Evolutionary conservation across 108 stramenopile species (phyloP), one percentile per base, ranked within the genome.

Genomic region (Discostella stelligeroides): DNA sequence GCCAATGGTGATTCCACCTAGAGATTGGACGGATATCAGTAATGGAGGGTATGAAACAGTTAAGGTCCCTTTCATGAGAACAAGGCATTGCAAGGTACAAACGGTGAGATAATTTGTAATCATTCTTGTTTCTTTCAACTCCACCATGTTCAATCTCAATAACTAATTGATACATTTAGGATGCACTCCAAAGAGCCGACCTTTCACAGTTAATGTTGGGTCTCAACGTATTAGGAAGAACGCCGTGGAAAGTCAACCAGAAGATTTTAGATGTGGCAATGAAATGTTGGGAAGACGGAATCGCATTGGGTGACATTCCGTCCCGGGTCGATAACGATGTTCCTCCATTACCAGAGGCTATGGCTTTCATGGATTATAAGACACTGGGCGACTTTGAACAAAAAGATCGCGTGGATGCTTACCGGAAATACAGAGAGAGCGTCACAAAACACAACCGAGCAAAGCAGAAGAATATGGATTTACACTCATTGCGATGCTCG

Each of bases 1-100:
- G 40, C 98, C 98, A 8, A 98, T 98, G 98, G 81, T 97, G 39
- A 82, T 96, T 13, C 95, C 96, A 25, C 98, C 98, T 0, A 72
- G 72, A 34, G 75, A 82, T 21, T 98, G 98, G 98, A 82, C 76
- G 1, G 62, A 54, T 57, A 82, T 84, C 2, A 72, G 79, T 53
- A 65, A 84, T 27, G 96, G 95, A 7, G 92, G 92, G 2, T 97
- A 96, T 66, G 72, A 85, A 66, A 78, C 75, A 79, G 72, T 90
- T 0, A 75, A 87, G 49, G 75, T 78, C 47, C 81, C 82, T 21
- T 69, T 96, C 55, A 90, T 96, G 89, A 79, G 95, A 53, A 88
- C 85, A 30, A 82, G 86, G 45, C 87, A 95, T 13, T 92, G 88
- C 51, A 80, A 86, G 66, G 46, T 81, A 18, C 92, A 94, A 73